These are phyloP conservation scores for Monilinia fructicola DNA, from an alignment of 2,329 filamentous ascomycete genomes.

Conservation along the genomic window DNA sequence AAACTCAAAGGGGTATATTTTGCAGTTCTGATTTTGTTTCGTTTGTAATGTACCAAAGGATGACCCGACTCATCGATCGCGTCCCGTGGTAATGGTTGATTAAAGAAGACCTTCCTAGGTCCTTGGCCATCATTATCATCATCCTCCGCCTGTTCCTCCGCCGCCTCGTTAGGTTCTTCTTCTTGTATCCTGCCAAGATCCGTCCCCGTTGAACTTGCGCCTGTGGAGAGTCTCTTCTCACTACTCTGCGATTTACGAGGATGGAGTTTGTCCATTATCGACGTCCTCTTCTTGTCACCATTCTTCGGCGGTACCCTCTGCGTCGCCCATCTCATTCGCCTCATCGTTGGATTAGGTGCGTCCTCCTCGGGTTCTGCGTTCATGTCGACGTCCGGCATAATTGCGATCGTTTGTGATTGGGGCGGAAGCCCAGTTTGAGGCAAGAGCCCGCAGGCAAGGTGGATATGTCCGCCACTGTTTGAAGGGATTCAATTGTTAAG, in stretches of 20 bases:
- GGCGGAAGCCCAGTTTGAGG: constrained; percentile 24
- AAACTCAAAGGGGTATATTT: constrained; percentile 97
- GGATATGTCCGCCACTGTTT: constrained; percentile 22
- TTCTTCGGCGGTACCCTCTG: constrained; percentile 76
- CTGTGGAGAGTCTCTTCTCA: constrained; percentile 61
- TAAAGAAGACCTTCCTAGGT: constrained; percentile 75
- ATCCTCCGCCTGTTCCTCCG: constrained; percentile 39
- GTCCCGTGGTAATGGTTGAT: constrained; percentile 72
- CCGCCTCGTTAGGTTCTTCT: constrained; percentile 30
- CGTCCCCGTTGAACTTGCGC: constrained; percentile 41
- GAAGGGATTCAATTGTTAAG: constrained; percentile 2
- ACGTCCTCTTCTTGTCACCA: constrained; percentile 75
- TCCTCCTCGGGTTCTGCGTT: constrained; percentile 41
- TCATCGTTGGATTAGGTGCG: constrained; percentile 55
- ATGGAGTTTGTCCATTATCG: constrained; percentile 75
- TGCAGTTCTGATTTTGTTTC: constrained; percentile 96
- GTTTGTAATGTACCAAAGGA: constrained; percentile 66
- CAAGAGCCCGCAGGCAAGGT: constrained; percentile 24
- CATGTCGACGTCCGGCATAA: constrained; percentile 43
- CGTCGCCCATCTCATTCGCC: constrained; percentile 94
- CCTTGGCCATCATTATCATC: constrained; percentile 43
- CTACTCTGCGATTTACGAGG: constrained; percentile 53
- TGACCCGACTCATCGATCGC: constrained; percentile 79
- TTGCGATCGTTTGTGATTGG: constrained; percentile 21
- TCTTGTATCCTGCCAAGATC: constrained; percentile 39